Evolutionary conservation across 306 rosid genomes (phyloP).

Genomic region (Pterocarpus santalinus): DNA sequence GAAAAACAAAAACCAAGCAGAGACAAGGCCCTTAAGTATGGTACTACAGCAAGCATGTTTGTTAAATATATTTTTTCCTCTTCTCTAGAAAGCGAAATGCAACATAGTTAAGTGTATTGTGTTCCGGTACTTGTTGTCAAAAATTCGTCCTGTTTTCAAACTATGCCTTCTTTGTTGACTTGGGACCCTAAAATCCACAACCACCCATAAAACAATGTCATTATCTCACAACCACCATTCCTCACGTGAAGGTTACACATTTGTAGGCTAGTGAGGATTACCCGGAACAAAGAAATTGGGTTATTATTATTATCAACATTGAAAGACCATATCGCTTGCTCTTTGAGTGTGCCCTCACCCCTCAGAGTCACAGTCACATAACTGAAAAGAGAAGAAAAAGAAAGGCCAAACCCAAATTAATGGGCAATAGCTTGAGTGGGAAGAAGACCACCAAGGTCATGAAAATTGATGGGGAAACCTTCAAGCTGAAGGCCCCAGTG

Average conservation of each 20-base stretch:
- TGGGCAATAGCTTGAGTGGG: conserved; percentile 84
- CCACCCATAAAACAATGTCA: conserved; percentile 51
- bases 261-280: conserved; percentile 39
- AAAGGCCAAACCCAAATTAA: conserved; percentile 23
- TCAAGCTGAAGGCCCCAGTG: conserved; percentile 72
- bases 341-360: neutral
- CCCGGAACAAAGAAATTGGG: neutral
- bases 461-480: conserved; percentile 84
- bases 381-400: neutral
- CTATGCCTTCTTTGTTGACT: conserved; percentile 78
- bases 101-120: conserved; percentile 45
- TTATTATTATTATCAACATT: neutral
- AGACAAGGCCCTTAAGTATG: neutral
- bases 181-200: conserved; percentile 34
- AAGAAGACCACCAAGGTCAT: conserved; percentile 79
- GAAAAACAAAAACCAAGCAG: conserved; percentile 2
- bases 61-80: neutral
- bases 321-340: conserved; percentile 7
- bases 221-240: conserved; percentile 52
- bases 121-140: conserved; percentile 42
- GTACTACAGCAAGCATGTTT: neutral
- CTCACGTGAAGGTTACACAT: conserved; percentile 13
- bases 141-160: conserved; percentile 46
- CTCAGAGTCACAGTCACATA: neutral
- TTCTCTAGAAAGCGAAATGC: conserved; percentile 39